phyloP scores from a whole-genome alignment of 495 filamentous ascomycete species.

The Penicillium flavigenum region DNA sequence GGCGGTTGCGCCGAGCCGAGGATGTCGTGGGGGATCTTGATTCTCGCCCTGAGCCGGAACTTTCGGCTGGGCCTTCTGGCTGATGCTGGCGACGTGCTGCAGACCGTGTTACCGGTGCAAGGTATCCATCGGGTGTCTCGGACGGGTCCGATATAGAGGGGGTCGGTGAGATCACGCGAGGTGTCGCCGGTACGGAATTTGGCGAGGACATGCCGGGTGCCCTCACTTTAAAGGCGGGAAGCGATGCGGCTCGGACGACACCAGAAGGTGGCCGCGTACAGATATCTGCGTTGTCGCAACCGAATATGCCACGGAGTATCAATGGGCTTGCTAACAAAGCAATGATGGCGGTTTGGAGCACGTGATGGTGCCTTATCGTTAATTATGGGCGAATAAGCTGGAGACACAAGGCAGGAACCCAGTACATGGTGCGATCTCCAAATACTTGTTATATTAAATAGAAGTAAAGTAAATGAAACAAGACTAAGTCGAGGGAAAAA shows the following conservation, averaged over 20 bases:
- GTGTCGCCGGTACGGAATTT: constrained; percentile 58
- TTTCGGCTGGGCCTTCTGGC: constrained; percentile 44
- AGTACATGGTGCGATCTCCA: constrained; percentile 13
- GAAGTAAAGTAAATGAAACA: constrained; percentile 16
- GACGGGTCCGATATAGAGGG: constrained; percentile 60
- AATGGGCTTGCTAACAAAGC: constrained; percentile 23
- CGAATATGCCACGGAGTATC: constrained; percentile 27
- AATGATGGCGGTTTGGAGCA: constrained; percentile 26
- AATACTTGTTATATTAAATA: constrained; percentile 6
- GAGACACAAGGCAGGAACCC: not conserved
- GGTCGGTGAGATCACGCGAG: constrained; percentile 69
- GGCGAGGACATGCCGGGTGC: constrained; percentile 46
- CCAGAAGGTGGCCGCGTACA: constrained; percentile 51
- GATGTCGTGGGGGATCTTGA: constrained; percentile 32
- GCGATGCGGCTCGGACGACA: constrained; percentile 41
- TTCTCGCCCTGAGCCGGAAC: constrained; percentile 14
- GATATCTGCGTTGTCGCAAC: constrained; percentile 23
- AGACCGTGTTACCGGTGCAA: constrained; percentile 64
- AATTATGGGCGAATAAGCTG: not conserved
- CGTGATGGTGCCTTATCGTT: constrained; percentile 7
- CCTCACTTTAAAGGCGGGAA: constrained; percentile 49
- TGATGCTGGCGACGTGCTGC: constrained; percentile 53
- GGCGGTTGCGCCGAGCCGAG: constrained; percentile 30
- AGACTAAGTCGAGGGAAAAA: constrained; percentile 32
- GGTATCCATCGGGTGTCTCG: constrained; percentile 52